Percentiles rank a stretch among this genome's conserved stretches.
Evolutionary conservation across 495 filamentous ascomycete genomes (phyloP).

Genomic region (Usnea hakonensis): DNA sequence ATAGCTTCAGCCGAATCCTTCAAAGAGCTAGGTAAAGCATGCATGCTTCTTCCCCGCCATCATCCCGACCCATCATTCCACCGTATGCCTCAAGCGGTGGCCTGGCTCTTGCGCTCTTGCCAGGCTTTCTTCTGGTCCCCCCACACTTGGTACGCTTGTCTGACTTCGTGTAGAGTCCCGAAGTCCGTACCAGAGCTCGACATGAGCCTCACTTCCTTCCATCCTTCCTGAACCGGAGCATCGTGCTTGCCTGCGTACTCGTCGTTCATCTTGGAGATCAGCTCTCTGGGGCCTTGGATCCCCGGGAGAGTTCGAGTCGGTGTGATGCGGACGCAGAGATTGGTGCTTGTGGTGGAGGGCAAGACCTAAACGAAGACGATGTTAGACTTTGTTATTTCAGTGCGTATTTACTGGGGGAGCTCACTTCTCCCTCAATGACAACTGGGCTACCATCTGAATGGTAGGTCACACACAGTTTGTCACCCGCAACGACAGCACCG

Average conservation of each 20-base stretch:
- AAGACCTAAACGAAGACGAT: background rate
- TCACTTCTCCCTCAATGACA: background rate
- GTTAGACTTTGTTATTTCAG: background rate
- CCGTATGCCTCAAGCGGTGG: background rate
- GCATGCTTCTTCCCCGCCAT: background rate
- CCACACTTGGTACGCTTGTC: background rate
- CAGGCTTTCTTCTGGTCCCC: background rate
- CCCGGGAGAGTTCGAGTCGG: background rate
- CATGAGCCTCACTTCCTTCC: background rate
- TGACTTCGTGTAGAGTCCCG: background rate
- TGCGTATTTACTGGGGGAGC: too few species aligned
- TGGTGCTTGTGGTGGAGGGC: background rate
- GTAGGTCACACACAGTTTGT: background rate
- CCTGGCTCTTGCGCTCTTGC: background rate
- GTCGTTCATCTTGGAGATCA: background rate
- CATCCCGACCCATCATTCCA: background rate
- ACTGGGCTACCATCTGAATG: background rate
- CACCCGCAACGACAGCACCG: background rate
- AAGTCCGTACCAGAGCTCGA: background rate
- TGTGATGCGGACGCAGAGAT: background rate
- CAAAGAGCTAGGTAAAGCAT: background rate
- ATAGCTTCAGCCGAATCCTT: background rate
- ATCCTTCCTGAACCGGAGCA: background rate
- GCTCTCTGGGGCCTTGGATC: background rate
- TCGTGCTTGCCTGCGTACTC: background rate